phyloP scores from a whole-genome alignment of 2,329 filamentous ascomycete genomes.

The Fusarium sacchari region DNA sequence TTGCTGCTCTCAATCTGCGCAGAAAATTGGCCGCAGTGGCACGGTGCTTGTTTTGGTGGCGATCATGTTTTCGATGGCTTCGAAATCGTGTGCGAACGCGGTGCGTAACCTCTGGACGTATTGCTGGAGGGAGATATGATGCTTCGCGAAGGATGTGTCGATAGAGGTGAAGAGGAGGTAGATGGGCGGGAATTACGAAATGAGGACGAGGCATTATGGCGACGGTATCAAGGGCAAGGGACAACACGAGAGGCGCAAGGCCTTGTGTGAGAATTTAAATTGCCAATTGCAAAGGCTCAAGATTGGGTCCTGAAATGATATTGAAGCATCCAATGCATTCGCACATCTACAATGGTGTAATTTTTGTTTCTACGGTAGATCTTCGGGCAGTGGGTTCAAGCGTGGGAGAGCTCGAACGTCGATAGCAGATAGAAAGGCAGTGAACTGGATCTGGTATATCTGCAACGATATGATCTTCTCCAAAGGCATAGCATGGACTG shows the following conservation, averaged over 20 bases:
- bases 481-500: not conserved
- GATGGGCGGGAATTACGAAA: slow-evolving; percentile 37
- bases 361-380: slow-evolving; percentile 29
- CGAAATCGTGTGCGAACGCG: slow-evolving; percentile 60
- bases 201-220: slow-evolving; percentile 45
- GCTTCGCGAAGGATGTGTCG: slow-evolving; percentile 69
- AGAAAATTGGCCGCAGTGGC: slow-evolving; percentile 56
- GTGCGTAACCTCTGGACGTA: slow-evolving; percentile 55
- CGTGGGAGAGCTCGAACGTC: not conserved
- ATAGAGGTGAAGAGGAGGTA: slow-evolving; percentile 56
- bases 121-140: slow-evolving; percentile 66
- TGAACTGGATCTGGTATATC: not conserved
- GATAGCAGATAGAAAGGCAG: not conserved
- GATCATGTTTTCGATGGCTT: slow-evolving; percentile 47
- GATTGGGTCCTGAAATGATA: not conserved
- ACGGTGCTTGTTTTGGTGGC: slow-evolving; percentile 47
- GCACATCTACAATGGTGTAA: not conserved
- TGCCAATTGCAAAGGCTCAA: not conserved
- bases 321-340: not conserved
- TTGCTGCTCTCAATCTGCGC: slow-evolving; percentile 62
- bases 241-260: slow-evolving; percentile 3
- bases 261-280: not conserved
- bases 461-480: not conserved
- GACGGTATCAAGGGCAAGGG: not conserved
- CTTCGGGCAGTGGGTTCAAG: slow-evolving; percentile 7